These are phyloP conservation scores for Leptosphaerulina australis DNA, from an alignment of 2,329 filamentous ascomycete genomes.

Conservation along the genomic window DNA sequence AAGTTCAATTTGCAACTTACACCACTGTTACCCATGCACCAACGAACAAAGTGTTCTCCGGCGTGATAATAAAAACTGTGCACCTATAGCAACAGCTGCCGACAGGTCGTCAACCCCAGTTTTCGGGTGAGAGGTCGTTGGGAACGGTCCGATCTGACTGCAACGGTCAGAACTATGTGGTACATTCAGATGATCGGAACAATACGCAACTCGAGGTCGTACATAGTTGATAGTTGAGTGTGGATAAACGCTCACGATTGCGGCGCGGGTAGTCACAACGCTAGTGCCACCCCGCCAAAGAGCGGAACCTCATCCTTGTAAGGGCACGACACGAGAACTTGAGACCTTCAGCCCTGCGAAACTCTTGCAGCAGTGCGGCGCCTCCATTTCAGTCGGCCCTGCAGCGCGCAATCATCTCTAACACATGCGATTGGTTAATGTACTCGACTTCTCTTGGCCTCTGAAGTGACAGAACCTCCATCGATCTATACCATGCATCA, in stretches of 20 bases:
- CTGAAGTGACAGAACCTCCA: constrained; percentile 18
- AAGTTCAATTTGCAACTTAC: background rate
- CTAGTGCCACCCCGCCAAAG: constrained; percentile 11
- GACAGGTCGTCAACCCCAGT: background rate
- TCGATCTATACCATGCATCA: constrained; percentile 14
- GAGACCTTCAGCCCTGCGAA: constrained; percentile 15
- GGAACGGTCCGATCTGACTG: background rate
- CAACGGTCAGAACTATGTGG: background rate
- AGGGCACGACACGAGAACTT: constrained; percentile 1
- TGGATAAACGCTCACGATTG: too few relatives aligned
- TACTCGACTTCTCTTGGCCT: background rate
- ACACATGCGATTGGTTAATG: constrained; percentile 3
- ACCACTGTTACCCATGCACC: background rate
- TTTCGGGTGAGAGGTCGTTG: background rate
- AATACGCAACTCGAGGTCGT: background rate
- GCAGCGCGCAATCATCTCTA: constrained; percentile 12
- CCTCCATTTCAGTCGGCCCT: constrained; percentile 20
- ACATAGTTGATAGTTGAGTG: background rate
- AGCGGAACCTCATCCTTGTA: constrained; percentile 9
- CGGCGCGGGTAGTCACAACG: background rate
- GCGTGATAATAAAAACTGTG: background rate
- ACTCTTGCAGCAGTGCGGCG: constrained; percentile 18
- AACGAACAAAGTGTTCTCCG: background rate
- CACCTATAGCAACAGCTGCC: background rate
- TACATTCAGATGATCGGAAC: background rate